Conservation (phyloP, 371 early-diverging fungal genomes). For the Apophysomyces elegans region DNA sequence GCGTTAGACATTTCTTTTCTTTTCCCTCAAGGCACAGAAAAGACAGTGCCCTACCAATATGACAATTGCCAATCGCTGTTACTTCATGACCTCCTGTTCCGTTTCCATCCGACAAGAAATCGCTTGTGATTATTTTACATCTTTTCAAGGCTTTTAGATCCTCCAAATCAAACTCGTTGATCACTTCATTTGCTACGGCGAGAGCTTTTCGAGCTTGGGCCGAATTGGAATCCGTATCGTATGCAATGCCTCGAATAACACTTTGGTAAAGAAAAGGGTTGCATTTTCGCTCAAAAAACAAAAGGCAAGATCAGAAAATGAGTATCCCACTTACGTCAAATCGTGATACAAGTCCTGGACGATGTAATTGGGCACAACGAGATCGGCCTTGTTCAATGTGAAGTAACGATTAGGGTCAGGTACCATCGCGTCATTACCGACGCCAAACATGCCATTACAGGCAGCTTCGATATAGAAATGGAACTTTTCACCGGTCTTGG, state of each 20-base stretch:
- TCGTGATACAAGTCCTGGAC: slow-evolving; percentile 79
- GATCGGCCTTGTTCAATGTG: slow-evolving; percentile 59
- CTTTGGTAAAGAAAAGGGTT: slow-evolving; percentile 20
- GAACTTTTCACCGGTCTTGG: slow-evolving; percentile 63
- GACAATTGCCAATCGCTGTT: slow-evolving; percentile 88
- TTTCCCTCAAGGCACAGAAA: background rate
- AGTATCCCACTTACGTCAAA: slow-evolving; percentile 31
- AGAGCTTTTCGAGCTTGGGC: slow-evolving; percentile 73
- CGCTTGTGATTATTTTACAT: slow-evolving; percentile 59
- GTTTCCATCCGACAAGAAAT: slow-evolving; percentile 67
- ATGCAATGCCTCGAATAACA: slow-evolving; percentile 76
- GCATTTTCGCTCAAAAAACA: no score
- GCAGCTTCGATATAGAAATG: slow-evolving; percentile 89
- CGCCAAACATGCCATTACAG: slow-evolving; percentile 94
- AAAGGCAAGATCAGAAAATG: no score
- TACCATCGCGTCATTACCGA: slow-evolving; percentile 71
- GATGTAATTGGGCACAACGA: slow-evolving; percentile 69
- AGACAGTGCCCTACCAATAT: slow-evolving; percentile 63
- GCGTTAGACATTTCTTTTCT: no score
- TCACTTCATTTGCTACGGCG: slow-evolving; percentile 76
- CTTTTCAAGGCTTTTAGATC: slow-evolving; percentile 56
- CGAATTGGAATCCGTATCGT: slow-evolving; percentile 71
- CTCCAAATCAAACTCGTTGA: slow-evolving; percentile 71
- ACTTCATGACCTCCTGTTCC: slow-evolving; percentile 66
- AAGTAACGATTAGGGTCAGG: slow-evolving; percentile 70